Base-by-base conservation (phyloP, 352 stramenopile species). In the Blastocystis sp. region DNA sequence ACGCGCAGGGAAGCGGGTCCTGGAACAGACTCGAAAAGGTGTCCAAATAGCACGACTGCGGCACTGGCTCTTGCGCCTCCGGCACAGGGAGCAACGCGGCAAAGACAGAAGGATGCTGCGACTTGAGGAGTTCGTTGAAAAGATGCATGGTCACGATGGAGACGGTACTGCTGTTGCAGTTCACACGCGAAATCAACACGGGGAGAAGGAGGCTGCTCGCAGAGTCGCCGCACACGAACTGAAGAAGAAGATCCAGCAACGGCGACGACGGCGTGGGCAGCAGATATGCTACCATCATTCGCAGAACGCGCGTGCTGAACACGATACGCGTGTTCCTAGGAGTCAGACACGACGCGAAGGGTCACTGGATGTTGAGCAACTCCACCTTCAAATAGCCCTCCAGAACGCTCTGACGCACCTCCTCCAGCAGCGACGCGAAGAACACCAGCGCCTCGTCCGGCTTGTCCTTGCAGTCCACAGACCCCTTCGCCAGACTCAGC, bases 141-240 rank as follows among this genome's bases (percentile, higher is more conserved):
- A 89, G 67, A 35, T 89, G 79, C 61, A 89, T 80, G 21, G 79
- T 89, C 26, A 62, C 63, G 45, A 89, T 89, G 31, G 79, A 89
- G 1, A 89, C 45, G 19, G 35, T 55, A 39, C 35, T 67, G 29
- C 51, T 69, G 61, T 85, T 85, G 51, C 31, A 67, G 51, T 85
- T 85, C 3, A 85, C 16, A 6, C 74, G 74, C 12, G n/a, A n/a
- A 6, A 85, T 50, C 3, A 85, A 55, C 31, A 35, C 33, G n/a
- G 51, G 74, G 29, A 85, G 70, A 10, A 85, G 37, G 3, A 85
- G 51, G n/a, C n/a, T n/a, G n/a, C n/a, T n/a, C 16, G 74, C 26
- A 26, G 74, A 12, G 55, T 69, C 74, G 21, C 74, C 51, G 61
- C 50, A 85, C 26, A 85, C 3, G 55, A 85, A 85, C 10, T 24